These are phyloP conservation scores for Leccinum uliginosum DNA, from an alignment of 768 basidiomycete genomes.

Conservation along the genomic window DNA sequence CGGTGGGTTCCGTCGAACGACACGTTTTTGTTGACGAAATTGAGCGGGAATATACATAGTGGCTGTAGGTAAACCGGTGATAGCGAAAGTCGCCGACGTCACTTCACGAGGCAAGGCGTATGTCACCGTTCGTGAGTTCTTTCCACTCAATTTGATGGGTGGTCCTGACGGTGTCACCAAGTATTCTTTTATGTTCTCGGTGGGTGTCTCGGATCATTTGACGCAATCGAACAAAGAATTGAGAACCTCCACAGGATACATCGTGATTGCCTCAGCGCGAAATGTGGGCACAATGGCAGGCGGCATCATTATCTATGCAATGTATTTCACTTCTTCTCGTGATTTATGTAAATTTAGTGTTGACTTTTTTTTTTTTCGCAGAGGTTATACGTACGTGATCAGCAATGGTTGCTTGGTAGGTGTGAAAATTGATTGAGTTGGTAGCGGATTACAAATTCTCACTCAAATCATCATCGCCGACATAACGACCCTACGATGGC, in stretches of 20 bases:
- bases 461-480: constrained; percentile 64
- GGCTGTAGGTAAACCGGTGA: constrained; percentile 59
- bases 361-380: constrained; percentile 24
- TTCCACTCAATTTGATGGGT: not conserved
- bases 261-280: constrained; percentile 48
- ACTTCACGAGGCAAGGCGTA: constrained; percentile 64
- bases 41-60: constrained; percentile 24
- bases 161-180: constrained; percentile 12
- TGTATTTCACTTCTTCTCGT: constrained; percentile 33
- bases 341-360: constrained; percentile 10
- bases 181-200: constrained; percentile 59
- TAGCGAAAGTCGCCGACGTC: constrained; percentile 72
- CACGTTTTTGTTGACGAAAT: constrained; percentile 8
- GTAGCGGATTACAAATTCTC: constrained; percentile 56
- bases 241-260: constrained; percentile 36
- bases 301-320: constrained; percentile 54
- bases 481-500: constrained; percentile 54
- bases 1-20: constrained; percentile 31
- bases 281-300: constrained; percentile 43
- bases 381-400: constrained; percentile 54
- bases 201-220: constrained; percentile 25
- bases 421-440: not conserved
- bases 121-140: constrained; percentile 47
- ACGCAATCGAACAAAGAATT: not conserved
- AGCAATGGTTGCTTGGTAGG: not conserved